Evolutionary conservation across 331 rosid genomes (phyloP), one percentile per base, ranked within the genome.

Genomic region (Prunus yedoensis): DNA sequence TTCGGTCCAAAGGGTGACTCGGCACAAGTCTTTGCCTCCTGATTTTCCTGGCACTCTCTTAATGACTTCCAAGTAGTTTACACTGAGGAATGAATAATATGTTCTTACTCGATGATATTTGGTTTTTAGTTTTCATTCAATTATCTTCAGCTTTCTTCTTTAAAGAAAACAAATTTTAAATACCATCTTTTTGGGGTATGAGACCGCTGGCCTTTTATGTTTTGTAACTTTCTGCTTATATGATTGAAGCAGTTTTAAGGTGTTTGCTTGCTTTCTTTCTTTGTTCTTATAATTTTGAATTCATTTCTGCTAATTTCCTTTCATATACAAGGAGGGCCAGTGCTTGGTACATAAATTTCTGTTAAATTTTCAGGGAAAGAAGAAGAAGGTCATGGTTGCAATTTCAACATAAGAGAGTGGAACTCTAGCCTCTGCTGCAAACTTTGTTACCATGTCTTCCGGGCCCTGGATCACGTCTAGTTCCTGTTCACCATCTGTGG

Each of bases 381-480:
- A 27, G 21, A 46, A 1, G 54, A 66, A 60, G 30, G 21, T 32
- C 68, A 54, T 59, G 21, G 56, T 53, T 51, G 59, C 5, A 30
- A 35, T 17, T 65, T 67, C 65, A 54, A 45, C 49, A n/a, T 27
- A 50, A 47, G 43, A 79, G 46, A 15, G 45, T 38, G 20, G 8
- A 61, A 57, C 41, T 10, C 38, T 13, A 69, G 46, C 66, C 3
- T 18, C 20, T 60, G 60, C n/a, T 60, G 46, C 63, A 28, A 49
- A 59, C 52, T 50, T 70, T 60, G 13, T 15, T 32, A 68, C 64
- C 23, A 85, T 85, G 88, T 77, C 80, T 6, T 76, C 86, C 2
- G 62, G 78, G 45, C 66, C 81, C 38, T 94, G 98, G 98, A 64
- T 91, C 51, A 83, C 87, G 4, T 88, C 94, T 6, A 23, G 75